Conservation (phyloP, 768 basidiomycete genomes). For the Fibroporia radiculosa region DNA sequence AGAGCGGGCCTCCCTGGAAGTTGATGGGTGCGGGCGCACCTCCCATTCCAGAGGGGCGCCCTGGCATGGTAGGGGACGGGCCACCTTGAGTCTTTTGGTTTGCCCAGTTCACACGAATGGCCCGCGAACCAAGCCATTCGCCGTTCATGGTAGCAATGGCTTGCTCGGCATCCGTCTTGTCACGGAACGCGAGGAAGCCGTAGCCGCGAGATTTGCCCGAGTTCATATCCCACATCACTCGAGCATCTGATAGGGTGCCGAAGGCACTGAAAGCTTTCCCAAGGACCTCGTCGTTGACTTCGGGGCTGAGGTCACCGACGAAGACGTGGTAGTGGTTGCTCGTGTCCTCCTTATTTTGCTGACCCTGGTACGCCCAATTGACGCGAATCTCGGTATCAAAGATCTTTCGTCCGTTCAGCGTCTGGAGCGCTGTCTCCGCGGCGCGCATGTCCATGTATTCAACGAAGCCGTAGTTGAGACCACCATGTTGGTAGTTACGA, state of each 20-base stretch:
- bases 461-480: slow-evolving; percentile 98
- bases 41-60: slow-evolving; percentile 15
- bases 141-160: slow-evolving; percentile 99
- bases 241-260: slow-evolving; percentile 91
- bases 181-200: slow-evolving; percentile 96
- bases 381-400: slow-evolving; percentile 99
- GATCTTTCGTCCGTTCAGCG: slow-evolving; percentile 97
- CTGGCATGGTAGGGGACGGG: slow-evolving; percentile 9
- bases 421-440: slow-evolving; percentile 97
- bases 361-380: slow-evolving; percentile 99
- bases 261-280: slow-evolving; percentile 97
- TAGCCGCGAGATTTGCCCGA: slow-evolving; percentile 98
- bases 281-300: slow-evolving; percentile 96
- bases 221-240: slow-evolving; percentile 99
- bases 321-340: slow-evolving; percentile 97
- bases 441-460: slow-evolving; percentile 99
- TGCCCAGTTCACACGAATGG: slow-evolving; percentile 99
- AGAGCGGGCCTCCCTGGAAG: slow-evolving; percentile 82
- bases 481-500: slow-evolving; percentile 98
- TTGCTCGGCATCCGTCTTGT: slow-evolving; percentile 98
- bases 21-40: slow-evolving; percentile 82
- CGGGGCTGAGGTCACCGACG: slow-evolving; percentile 98
- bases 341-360: slow-evolving; percentile 98
- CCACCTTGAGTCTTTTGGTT: slow-evolving; percentile 95
- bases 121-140: slow-evolving; percentile 96